Conservation (phyloP, 2,329 filamentous ascomycete genomes). For the Trichoderma sp. region DNA sequence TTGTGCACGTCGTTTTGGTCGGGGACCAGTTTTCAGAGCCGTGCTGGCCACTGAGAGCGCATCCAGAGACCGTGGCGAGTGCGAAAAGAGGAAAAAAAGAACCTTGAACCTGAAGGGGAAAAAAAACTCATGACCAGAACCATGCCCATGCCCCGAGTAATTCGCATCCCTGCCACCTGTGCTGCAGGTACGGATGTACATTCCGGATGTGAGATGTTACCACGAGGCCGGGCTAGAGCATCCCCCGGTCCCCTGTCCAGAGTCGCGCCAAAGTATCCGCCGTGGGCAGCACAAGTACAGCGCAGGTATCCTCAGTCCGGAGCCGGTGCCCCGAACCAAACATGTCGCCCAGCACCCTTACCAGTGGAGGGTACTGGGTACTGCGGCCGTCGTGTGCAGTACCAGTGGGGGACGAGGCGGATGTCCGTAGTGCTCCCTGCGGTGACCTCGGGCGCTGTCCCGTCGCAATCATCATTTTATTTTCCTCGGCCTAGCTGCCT, state of each 20-base stretch:
- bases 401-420: not conserved
- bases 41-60: not conserved
- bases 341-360: not conserved
- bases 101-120: not conserved
- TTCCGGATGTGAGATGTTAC: slow-evolving; percentile 16
- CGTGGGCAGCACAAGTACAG: not conserved
- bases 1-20: not conserved
- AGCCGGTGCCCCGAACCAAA: not conserved
- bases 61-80: not conserved
- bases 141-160: not conserved
- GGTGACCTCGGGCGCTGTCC: slow-evolving; percentile 1
- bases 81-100: not conserved
- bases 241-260: not conserved
- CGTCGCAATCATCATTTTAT: slow-evolving; percentile 12
- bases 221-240: not conserved
- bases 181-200: slow-evolving; percentile 17
- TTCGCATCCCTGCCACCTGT: slow-evolving; percentile 1
- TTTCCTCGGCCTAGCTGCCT: slow-evolving; percentile 8
- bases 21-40: not conserved
- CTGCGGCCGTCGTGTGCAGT: not conserved
- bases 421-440: not conserved
- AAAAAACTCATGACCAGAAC: not conserved
- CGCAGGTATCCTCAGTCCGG: not conserved
- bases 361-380: not conserved
- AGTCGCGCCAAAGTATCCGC: not conserved